phyloP scores from a whole-genome alignment of 345 rosid genomes.

The Brassica juncea region DNA sequence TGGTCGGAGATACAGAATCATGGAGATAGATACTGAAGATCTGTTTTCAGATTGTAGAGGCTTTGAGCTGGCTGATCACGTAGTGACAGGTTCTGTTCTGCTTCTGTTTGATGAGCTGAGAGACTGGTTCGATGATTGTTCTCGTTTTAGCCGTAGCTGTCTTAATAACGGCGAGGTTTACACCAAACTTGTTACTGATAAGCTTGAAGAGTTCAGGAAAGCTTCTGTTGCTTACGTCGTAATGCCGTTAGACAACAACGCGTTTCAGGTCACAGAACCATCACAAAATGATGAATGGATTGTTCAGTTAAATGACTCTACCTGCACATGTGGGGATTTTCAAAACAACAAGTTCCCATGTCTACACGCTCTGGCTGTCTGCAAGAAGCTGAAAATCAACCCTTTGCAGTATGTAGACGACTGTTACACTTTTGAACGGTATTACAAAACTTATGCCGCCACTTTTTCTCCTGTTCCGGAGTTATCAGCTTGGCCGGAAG shows the following conservation, averaged over 20 bases:
- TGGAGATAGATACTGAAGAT: neutral
- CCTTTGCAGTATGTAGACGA: too few species aligned
- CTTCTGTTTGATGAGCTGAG: conserved; percentile 13
- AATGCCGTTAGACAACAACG: neutral
- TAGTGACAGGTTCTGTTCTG: neutral
- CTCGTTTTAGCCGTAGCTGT: too few species aligned
- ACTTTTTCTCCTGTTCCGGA: neutral
- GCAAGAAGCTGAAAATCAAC: neutral
- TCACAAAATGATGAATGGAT: neutral
- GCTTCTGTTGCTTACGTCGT: neutral
- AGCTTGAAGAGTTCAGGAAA: neutral
- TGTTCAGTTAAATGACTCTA: neutral
- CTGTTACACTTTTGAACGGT: neutral
- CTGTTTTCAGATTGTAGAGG: neutral
- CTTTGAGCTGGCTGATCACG: too few species aligned
- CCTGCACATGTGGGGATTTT: conserved; percentile 19
- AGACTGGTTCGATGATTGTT: too few species aligned
- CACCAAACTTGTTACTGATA: neutral
- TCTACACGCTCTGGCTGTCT: conserved; percentile 1
- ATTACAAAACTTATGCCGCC: conserved; percentile 2
- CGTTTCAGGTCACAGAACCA: neutral
- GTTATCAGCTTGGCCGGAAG: conserved; percentile 6
- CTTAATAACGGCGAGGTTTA: neutral
- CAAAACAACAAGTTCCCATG: neutral
- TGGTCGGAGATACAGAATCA: conserved; percentile 11